Conservation (phyloP, 176 grass and related monocot genomes). For the Ananas comosus region DNA sequence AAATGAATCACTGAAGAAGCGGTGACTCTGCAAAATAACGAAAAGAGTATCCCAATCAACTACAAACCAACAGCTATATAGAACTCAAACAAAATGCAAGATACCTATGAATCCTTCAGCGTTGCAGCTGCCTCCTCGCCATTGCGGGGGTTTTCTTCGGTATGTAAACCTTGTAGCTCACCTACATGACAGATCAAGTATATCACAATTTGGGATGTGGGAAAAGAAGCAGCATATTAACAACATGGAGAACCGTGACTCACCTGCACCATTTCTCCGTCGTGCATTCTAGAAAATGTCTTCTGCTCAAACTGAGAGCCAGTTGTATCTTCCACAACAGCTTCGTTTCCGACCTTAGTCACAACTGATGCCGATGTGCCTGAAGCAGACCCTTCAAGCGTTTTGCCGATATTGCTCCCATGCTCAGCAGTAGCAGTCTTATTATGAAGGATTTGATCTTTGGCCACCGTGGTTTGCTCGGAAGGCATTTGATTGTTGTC, state of each 20-base stretch:
- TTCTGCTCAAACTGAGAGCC: constrained; percentile 71
- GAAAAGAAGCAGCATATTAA: constrained; percentile 1
- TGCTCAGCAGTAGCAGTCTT: constrained; percentile 8
- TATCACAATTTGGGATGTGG: constrained; percentile 8
- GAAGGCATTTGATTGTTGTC: constrained; percentile 14
- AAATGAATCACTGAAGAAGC: neutral
- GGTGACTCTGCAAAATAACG: neutral
- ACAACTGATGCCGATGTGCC: neutral
- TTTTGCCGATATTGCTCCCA: neutral
- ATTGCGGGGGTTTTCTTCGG: constrained; percentile 55
- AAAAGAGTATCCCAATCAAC: neutral
- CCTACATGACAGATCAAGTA: constrained; percentile 39
- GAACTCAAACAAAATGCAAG: neutral
- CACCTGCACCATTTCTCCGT: constrained; percentile 77
- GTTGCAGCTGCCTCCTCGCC: constrained; percentile 68
- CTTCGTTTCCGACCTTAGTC: neutral
- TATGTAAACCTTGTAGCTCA: constrained; percentile 97
- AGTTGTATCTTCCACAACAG: constrained; percentile 2
- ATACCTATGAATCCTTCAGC: constrained; percentile 24
- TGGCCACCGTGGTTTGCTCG: constrained; percentile 19
- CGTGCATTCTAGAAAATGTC: constrained; percentile 88
- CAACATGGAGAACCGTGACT: constrained; percentile 14
- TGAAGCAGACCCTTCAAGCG: neutral
- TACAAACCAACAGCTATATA: neutral
- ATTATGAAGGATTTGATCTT: constrained; percentile 6